These are phyloP conservation scores for Cocos nucifera DNA, from an alignment of 176 grass and related monocot species.

Conservation along the genomic window DNA sequence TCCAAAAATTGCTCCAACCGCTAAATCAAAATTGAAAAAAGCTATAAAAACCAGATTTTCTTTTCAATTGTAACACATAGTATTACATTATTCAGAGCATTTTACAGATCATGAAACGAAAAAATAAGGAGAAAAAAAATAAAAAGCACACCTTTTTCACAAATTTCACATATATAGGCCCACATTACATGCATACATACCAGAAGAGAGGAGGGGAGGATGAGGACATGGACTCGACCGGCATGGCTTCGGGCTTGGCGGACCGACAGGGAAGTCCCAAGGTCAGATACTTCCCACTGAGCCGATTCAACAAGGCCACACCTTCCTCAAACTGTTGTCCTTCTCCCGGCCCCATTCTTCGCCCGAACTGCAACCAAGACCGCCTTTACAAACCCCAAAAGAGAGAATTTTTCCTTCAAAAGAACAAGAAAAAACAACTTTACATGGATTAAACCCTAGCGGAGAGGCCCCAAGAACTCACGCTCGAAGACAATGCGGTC, in stretches of 20 bases:
- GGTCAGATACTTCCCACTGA: slow-evolving; percentile 13
- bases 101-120: no score
- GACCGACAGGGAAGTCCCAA: not conserved
- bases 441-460: no score
- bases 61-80: no score
- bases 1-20: no score
- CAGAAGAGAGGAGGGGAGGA: not conserved
- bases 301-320: slow-evolving; percentile 39
- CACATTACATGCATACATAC: not conserved
- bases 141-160: not conserved
- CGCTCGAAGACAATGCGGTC: not conserved
- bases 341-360: not conserved
- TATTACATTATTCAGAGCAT: no score
- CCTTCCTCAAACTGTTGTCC: slow-evolving; percentile 56
- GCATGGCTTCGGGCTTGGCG: not conserved
- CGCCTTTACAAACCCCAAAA: slow-evolving; percentile 7
- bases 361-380: slow-evolving; percentile 1
- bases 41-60: no score
- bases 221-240: not conserved
- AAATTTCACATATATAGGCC: not conserved
- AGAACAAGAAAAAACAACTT: no score
- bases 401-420: not conserved
- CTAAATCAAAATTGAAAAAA: no score
- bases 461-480: not conserved
- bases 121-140: not conserved